These are phyloP conservation scores for Phytopythium montanum DNA, from an alignment of 352 stramenopile species.

Conservation along the genomic window DNA sequence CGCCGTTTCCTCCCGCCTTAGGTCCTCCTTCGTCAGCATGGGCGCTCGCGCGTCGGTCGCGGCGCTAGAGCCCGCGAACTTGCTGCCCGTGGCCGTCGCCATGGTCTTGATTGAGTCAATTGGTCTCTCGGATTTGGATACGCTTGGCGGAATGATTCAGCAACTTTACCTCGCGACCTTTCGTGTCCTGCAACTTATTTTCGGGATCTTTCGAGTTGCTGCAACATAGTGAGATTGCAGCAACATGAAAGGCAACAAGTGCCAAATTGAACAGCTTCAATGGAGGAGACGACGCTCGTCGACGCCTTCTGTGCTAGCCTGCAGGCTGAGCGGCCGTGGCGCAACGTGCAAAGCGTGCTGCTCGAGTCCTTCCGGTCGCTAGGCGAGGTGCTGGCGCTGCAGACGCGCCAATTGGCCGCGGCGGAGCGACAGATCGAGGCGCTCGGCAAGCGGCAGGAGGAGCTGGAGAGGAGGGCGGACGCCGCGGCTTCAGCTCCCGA, in stretches of 20 bases:
- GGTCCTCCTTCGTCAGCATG: slow-evolving; percentile 2
- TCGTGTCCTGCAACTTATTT: neutral
- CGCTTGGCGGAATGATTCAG: neutral
- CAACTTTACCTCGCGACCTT: slow-evolving; percentile 1
- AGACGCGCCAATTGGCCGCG: slow-evolving; percentile 23
- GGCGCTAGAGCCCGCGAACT: neutral
- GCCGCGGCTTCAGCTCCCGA: neutral
- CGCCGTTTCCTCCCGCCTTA: slow-evolving; percentile 22
- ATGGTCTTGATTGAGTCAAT: neutral
- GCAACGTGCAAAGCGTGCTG: slow-evolving; percentile 59
- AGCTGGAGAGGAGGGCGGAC: slow-evolving; percentile 11
- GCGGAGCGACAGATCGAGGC: slow-evolving; percentile 14
- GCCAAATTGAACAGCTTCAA: neutral
- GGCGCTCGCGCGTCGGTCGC: slow-evolving; percentile 4
- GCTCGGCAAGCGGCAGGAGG: slow-evolving; percentile 16
- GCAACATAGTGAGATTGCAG: neutral
- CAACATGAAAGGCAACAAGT: neutral
- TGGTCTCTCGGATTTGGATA: neutral
- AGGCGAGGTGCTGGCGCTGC: slow-evolving; percentile 28
- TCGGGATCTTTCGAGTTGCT: neutral
- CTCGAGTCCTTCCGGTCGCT: slow-evolving; percentile 35
- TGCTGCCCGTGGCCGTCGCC: neutral
- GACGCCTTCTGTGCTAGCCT: slow-evolving; percentile 21
- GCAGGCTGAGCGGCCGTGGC: slow-evolving; percentile 44
- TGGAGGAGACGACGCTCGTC: neutral